Conservation (phyloP, 148 eudicot genomes). For the Chenopodium album region DNA sequence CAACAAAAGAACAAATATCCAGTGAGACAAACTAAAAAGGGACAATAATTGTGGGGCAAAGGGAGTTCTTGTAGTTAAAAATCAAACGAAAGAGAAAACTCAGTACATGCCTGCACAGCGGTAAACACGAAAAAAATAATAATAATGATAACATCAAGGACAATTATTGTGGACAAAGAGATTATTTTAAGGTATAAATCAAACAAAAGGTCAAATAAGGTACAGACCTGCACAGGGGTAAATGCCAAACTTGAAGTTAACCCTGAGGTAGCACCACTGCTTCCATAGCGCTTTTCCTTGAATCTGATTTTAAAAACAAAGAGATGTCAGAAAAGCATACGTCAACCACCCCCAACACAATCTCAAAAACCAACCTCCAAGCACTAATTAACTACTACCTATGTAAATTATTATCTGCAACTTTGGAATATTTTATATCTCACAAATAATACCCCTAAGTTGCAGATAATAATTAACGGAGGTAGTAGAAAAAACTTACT, state of each 20-base stretch:
- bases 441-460: too few relatives aligned
- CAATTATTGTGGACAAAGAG: background rate
- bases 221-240: constrained; percentile 90
- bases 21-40: background rate
- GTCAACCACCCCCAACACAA: background rate
- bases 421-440: too few relatives aligned
- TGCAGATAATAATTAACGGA: too few relatives aligned
- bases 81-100: too few relatives aligned
- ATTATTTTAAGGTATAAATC: background rate
- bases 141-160: too few relatives aligned
- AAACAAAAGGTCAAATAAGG: constrained; percentile 10
- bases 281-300: constrained; percentile 77
- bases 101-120: background rate
- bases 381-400: background rate
- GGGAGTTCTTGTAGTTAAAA: too few relatives aligned
- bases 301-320: constrained; percentile 42
- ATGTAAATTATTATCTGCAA: too few relatives aligned
- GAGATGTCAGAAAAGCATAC: background rate
- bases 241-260: constrained; percentile 97
- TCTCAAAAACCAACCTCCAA: background rate
- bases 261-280: constrained; percentile 90
- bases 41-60: background rate
- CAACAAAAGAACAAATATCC: background rate
- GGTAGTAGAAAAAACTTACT: constrained; percentile 41
- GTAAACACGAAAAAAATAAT: background rate